phyloP scores from a whole-genome alignment of 164 flowering plant genomes.

The Akebia trifoliata region DNA sequence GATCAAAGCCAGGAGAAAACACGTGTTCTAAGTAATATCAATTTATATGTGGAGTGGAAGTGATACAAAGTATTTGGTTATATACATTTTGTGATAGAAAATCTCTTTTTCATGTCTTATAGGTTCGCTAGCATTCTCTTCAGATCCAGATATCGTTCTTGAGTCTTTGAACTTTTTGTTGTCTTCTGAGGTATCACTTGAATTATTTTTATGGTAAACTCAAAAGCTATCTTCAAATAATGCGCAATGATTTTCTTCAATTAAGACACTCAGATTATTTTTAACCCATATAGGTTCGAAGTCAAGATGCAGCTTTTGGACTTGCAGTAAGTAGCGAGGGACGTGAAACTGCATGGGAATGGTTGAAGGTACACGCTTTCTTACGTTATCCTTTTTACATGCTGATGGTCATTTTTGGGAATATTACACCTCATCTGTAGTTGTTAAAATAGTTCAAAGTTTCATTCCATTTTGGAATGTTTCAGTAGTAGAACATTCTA shows the following conservation, averaged over 20 bases:
- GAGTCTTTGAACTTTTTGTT: conserved; percentile 82
- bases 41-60: too few relatives aligned
- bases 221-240: background rate
- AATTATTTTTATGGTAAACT: background rate
- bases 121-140: conserved; percentile 80
- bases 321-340: conserved; percentile 70
- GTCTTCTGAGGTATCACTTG: conserved; percentile 69
- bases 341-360: conserved; percentile 84
- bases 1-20: conserved; percentile 86
- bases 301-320: conserved; percentile 82
- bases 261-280: background rate
- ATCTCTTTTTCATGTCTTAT: conserved; percentile 2
- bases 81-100: background rate
- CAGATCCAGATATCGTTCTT: conserved; percentile 63
- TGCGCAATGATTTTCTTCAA: background rate
- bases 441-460: too few relatives aligned
- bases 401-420: too few relatives aligned
- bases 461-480: too few relatives aligned
- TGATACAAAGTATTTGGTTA: too few relatives aligned
- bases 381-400: background rate
- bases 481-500: too few relatives aligned
- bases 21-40: too few relatives aligned
- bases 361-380: conserved; percentile 67
- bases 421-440: too few relatives aligned
- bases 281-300: conserved; percentile 61